Conservation (phyloP, 495 filamentous ascomycete species). For the Daldinia decipiens region DNA sequence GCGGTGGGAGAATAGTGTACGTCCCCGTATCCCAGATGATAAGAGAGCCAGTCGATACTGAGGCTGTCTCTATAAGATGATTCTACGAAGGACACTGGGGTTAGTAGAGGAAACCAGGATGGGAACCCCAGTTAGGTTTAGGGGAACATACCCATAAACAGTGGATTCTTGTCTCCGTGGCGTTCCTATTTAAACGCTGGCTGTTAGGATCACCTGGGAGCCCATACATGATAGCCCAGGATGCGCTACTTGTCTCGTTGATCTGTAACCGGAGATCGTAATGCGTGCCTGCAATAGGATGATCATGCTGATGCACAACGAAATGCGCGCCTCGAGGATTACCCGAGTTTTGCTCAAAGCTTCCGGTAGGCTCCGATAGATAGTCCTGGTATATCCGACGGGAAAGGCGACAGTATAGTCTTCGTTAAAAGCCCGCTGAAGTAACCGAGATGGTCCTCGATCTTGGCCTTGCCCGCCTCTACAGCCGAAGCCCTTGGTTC, state of each 20-base stretch:
- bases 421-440: slow-evolving; percentile 59
- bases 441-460: slow-evolving; percentile 64
- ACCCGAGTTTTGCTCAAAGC: slow-evolving; percentile 61
- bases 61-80: slow-evolving; percentile 73
- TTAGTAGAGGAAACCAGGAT: neutral
- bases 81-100: slow-evolving; percentile 55
- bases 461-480: slow-evolving; percentile 65
- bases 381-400: slow-evolving; percentile 50
- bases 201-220: slow-evolving; percentile 72
- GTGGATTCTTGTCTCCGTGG: slow-evolving; percentile 74
- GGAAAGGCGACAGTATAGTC: slow-evolving; percentile 41
- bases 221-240: slow-evolving; percentile 74
- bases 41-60: slow-evolving; percentile 66
- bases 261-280: slow-evolving; percentile 76
- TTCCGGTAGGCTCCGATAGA: slow-evolving; percentile 57
- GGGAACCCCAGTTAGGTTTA: neutral
- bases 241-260: slow-evolving; percentile 69
- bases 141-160: slow-evolving; percentile 68
- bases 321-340: slow-evolving; percentile 65
- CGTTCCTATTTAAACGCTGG: slow-evolving; percentile 65
- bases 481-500: slow-evolving; percentile 56
- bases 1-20: slow-evolving; percentile 65
- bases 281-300: slow-evolving; percentile 70
- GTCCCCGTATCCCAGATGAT: slow-evolving; percentile 79
- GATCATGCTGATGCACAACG: slow-evolving; percentile 76